These are phyloP conservation scores for Fusarium foetens DNA, from an alignment of 2,329 filamentous ascomycete species.

Conservation along the genomic window DNA sequence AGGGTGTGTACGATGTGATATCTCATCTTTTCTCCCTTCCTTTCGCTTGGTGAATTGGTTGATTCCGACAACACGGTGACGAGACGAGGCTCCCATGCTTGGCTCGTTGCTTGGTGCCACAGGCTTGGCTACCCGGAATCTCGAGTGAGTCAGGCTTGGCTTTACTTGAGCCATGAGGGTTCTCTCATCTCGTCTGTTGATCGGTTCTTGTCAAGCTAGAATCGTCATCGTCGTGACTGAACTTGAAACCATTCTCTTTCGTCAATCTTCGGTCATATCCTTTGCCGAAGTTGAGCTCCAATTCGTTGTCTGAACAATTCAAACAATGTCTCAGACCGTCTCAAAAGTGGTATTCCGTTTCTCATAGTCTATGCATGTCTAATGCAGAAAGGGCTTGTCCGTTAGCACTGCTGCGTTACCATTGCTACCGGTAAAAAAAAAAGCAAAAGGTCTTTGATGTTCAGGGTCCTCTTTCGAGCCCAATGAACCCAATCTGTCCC, in stretches of 20 bases:
- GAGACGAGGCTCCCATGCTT: slow-evolving; percentile 35
- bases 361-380: neutral
- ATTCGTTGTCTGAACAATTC: neutral
- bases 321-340: neutral
- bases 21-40: slow-evolving; percentile 16
- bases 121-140: neutral
- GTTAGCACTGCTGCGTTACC: neutral
- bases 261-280: neutral
- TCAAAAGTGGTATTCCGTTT: neutral
- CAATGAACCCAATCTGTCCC: slow-evolving; percentile 17
- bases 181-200: slow-evolving; percentile 21
- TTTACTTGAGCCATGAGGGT: neutral
- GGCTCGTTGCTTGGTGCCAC: neutral
- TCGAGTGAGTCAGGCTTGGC: neutral
- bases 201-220: slow-evolving; percentile 3
- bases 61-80: slow-evolving; percentile 35
- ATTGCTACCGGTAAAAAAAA: slow-evolving; percentile 16
- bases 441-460: slow-evolving; percentile 17
- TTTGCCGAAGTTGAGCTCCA: slow-evolving; percentile 16
- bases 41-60: slow-evolving; percentile 13
- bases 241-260: slow-evolving; percentile 15
- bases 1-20: slow-evolving; percentile 1
- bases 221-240: neutral
- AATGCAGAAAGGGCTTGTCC: slow-evolving; percentile 1
- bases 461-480: slow-evolving; percentile 18